Conservation (phyloP, 371 early-diverging fungal species). For the Actinomortierella ambigua region DNA sequence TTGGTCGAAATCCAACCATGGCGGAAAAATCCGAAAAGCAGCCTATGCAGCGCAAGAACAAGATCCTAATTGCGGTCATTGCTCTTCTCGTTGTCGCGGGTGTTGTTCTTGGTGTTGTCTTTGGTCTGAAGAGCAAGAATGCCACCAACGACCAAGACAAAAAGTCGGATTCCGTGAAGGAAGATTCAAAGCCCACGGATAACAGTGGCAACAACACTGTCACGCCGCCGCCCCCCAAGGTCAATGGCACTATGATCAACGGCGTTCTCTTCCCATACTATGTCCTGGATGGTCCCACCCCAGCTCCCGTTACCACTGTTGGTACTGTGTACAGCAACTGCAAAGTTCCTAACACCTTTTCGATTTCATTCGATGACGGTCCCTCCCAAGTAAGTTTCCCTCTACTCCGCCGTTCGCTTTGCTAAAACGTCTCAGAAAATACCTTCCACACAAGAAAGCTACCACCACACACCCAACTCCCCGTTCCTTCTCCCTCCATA, state of each 20-base stretch:
- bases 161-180: not conserved
- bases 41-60: constrained; percentile 48
- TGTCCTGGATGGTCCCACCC: constrained; percentile 17
- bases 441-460: no score
- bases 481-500: no score
- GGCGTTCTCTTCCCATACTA: constrained; percentile 42
- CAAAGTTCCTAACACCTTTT: constrained; percentile 24
- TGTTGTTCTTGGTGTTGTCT: constrained; percentile 30
- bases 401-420: no score
- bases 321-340: constrained; percentile 41
- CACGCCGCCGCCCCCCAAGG: constrained; percentile 5
- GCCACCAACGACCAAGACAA: constrained; percentile 5
- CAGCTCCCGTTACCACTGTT: constrained; percentile 21
- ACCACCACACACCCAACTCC: no score
- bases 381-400: constrained; percentile 27
- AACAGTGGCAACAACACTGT: constrained; percentile 7
- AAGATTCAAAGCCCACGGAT: no score
- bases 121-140: constrained; percentile 37
- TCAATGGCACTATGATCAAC: constrained; percentile 44
- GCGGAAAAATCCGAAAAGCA: constrained; percentile 23
- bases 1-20: not conserved
- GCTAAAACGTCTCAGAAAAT: no score
- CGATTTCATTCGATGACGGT: constrained; percentile 44
- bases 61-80: constrained; percentile 37
- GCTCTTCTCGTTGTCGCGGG: constrained; percentile 28